Conservation (phyloP, 83 land plant genomes). For the Picea mariana region DNA sequence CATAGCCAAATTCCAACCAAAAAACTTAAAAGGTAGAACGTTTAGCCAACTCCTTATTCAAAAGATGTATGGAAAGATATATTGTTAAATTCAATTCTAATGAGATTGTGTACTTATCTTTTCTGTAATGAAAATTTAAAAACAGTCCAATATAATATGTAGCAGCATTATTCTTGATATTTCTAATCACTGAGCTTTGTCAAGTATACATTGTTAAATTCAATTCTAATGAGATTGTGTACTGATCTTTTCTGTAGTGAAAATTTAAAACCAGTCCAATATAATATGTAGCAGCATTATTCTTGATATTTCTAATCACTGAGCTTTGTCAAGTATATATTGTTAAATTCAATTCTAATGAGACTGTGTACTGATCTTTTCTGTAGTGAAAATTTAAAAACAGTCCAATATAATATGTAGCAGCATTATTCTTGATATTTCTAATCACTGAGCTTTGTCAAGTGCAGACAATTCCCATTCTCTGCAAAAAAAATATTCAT, state of each 20-base stretch:
- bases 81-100: too few species aligned
- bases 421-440: not conserved
- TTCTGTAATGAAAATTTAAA: not conserved
- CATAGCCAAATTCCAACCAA: too few species aligned
- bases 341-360: too few species aligned
- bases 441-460: not conserved
- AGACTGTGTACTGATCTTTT: too few species aligned
- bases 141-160: not conserved
- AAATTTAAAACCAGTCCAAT: not conserved
- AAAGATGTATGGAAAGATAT: too few species aligned
- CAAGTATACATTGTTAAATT: too few species aligned
- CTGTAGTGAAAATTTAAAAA: not conserved
- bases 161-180: not conserved
- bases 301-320: not conserved
- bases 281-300: not conserved
- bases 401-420: not conserved
- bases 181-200: not conserved
- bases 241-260: too few species aligned
- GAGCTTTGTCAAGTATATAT: not conserved
- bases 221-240: too few species aligned
- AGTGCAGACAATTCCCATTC: not conserved
- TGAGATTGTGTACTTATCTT: too few species aligned
- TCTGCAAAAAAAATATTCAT: not conserved
- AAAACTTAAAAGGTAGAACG: too few species aligned
- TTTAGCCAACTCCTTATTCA: too few species aligned